Percentiles rank a stretch among this genome's conserved stretches.
phyloP scores from a whole-genome alignment of 805 yeast genomes.

The Lipomyces spencermartinsiae region DNA sequence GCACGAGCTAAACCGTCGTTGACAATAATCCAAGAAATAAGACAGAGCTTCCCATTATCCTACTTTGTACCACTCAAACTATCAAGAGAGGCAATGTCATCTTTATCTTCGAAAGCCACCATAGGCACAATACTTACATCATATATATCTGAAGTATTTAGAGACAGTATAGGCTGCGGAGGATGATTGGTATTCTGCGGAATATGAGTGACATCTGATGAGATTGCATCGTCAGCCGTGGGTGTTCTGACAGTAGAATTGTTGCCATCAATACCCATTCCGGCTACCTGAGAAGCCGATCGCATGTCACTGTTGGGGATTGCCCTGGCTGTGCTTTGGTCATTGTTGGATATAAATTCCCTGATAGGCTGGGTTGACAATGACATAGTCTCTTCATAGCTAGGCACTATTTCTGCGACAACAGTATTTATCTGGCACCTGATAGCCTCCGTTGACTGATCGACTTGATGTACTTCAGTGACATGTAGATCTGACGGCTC shows the following conservation, averaged over 20 bases:
- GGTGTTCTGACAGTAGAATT: not conserved
- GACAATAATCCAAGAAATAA: not conserved
- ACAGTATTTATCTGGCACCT: slow-evolving; percentile 5
- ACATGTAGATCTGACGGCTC: not conserved
- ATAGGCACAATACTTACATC: not conserved
- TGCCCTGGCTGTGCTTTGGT: not conserved
- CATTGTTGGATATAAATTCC: slow-evolving; percentile 1
- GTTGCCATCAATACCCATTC: not conserved
- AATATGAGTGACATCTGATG: not conserved
- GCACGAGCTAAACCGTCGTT: not conserved
- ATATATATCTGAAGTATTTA: slow-evolving; percentile 6
- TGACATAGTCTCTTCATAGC: slow-evolving; percentile 26
- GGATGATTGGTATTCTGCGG: not conserved
- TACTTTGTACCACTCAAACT: not conserved
- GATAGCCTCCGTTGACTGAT: not conserved
- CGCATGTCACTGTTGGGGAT: not conserved
- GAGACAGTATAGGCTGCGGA: not conserved
- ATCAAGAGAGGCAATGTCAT: not conserved
- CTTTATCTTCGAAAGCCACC: slow-evolving; percentile 3
- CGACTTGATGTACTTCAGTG: not conserved
- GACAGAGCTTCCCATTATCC: not conserved
- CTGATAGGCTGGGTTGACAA: slow-evolving; percentile 11
- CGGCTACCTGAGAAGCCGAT: not conserved
- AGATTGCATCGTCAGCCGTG: not conserved
- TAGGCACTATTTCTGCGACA: slow-evolving; percentile 31